Base-by-base conservation (phyloP, 2,329 filamentous ascomycete genomes). In the Nemania abortiva region DNA sequence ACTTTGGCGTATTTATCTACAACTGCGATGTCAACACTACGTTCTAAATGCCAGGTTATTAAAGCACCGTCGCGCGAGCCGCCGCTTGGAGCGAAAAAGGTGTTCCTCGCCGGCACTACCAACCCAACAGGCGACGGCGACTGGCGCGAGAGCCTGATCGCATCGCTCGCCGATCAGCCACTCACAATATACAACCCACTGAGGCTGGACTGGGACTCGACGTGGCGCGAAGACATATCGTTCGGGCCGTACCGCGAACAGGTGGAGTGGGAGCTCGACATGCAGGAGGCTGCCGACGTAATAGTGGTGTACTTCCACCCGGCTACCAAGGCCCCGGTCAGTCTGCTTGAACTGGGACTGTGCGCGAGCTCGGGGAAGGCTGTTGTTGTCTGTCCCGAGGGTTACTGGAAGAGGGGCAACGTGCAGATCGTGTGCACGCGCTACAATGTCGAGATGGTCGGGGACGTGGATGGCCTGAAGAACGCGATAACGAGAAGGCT, bases 91-190 rank as follows among this genome's bases (percentile, higher is more conserved):
- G 55, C 29, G 3, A 76, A 75, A 45, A 78, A 83, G 20, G 70
- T 91, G 68, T 91, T 91, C 77, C 84, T 90, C 6, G 87, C 88
- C 0, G 89, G 89, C 45, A 85, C 83, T 42, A 90, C 88, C 22
- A 85, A 80, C 65, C 80, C 79, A 0, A 79, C 74, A 0, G 73
- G 75, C 22, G 75, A 77, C 1, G 63, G 80, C 0, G 83, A 87
- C 74, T 91, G 88, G 88, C 88, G 89, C 50, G 73, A 79, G 5
- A 74, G 73, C 2, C 76, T 91, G 20, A 77, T 75, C 1, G 61
- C 74, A 3, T 76, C 77, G 2, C 81, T 90, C 18, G 74, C 79
- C 0, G 73, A 82, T 1, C 75, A 82, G 0, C 82, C 84, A 4
- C 49, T 91, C 66, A 88, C 85, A 1, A 78, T 91, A 69, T 82